Conservation (phyloP, 345 rosid genomes). For the Murraya paniculata region DNA sequence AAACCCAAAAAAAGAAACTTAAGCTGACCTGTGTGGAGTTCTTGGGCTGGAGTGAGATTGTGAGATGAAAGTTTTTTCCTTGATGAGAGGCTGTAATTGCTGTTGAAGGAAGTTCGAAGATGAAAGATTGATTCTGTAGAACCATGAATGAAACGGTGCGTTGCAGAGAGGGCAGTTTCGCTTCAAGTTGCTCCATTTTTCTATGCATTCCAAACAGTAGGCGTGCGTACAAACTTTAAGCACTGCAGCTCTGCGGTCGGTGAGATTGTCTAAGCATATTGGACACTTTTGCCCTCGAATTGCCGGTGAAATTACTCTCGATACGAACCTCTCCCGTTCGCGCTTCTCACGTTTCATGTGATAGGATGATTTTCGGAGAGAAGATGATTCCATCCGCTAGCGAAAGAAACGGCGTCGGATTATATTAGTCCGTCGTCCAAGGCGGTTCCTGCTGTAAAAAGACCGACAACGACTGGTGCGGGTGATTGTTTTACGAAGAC, state of each 20-base stretch:
- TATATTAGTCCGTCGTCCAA: background rate
- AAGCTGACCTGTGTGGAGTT: constrained; percentile 37
- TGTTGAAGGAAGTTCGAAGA: constrained; percentile 33
- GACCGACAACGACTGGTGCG: background rate
- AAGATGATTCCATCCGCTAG: constrained; percentile 13
- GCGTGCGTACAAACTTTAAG: constrained; percentile 55
- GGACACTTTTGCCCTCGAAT: constrained; percentile 52
- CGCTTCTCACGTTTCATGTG: background rate
- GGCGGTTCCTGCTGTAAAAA: background rate
- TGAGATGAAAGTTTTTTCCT: constrained; percentile 10
- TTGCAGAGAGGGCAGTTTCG: constrained; percentile 77
- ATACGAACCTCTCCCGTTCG: constrained; percentile 34
- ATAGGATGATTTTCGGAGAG: background rate
- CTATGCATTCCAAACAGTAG: constrained; percentile 54
- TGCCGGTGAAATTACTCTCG: constrained; percentile 34
- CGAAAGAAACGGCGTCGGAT: background rate
- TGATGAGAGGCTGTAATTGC: constrained; percentile 30
- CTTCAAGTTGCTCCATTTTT: constrained; percentile 61
- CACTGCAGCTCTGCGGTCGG: constrained; percentile 45
- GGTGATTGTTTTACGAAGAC: no score
- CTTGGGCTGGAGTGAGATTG: background rate
- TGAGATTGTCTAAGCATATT: constrained; percentile 48
- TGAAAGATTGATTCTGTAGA: constrained; percentile 34
- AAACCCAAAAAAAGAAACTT: background rate
- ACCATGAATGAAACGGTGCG: constrained; percentile 55